Evolutionary conservation across 805 yeast species (phyloP).

Genomic region (Metschnikowia vanudenii): DNA sequence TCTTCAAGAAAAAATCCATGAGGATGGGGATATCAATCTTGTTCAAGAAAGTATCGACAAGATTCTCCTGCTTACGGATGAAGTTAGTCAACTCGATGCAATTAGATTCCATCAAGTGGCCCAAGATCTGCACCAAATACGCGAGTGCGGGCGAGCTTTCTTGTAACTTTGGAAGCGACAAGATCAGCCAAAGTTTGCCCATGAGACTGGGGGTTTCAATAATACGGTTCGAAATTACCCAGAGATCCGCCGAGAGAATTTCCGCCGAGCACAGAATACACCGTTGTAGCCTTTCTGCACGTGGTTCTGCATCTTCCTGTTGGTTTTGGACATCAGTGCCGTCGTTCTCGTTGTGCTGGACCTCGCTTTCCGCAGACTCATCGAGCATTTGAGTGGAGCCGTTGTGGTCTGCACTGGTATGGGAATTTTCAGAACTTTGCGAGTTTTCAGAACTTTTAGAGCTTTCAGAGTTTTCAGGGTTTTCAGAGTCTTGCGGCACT

Average conservation of each 20-base stretch:
- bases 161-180: constrained; percentile 29
- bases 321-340: not conserved
- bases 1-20: constrained; percentile 87
- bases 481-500: too few relatives aligned
- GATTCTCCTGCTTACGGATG: constrained; percentile 60
- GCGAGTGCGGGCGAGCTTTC: constrained; percentile 42
- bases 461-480: too few relatives aligned
- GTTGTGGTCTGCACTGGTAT: not conserved
- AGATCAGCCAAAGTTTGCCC: constrained; percentile 41
- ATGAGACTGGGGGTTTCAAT: constrained; percentile 42
- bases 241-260: constrained; percentile 39
- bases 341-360: not conserved
- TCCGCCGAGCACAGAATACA: constrained; percentile 41
- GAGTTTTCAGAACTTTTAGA: too few relatives aligned
- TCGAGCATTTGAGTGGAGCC: constrained; percentile 14
- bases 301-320: constrained; percentile 22
- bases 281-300: constrained; percentile 35
- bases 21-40: constrained; percentile 92
- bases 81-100: constrained; percentile 65
- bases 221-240: constrained; percentile 43
- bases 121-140: constrained; percentile 62
- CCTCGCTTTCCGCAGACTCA: constrained; percentile 6
- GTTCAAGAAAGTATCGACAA: constrained; percentile 77
- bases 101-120: constrained; percentile 71
- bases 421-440: too few relatives aligned